phyloP scores from a whole-genome alignment of 176 grass and related monocot species.

The Raddia distichophylla region DNA sequence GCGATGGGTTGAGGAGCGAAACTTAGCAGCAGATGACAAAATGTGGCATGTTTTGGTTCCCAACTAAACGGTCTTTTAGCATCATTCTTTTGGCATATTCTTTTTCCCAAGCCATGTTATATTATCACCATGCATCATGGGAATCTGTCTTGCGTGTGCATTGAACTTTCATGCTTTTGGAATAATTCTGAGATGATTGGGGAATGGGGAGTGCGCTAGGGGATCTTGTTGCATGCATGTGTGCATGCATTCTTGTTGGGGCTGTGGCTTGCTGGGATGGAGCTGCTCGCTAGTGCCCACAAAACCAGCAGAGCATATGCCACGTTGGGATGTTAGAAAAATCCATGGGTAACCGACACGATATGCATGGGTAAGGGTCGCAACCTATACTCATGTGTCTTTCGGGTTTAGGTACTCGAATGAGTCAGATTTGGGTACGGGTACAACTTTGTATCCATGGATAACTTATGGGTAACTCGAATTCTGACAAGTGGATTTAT shows the following conservation, averaged over 20 bases:
- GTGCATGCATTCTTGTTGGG: background rate
- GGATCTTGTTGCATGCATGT: background rate
- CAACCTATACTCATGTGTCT: too few species aligned
- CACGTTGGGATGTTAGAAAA: too few species aligned
- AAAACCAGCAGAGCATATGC: background rate
- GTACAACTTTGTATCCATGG: too few species aligned
- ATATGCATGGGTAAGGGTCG: too few species aligned
- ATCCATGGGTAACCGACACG: too few species aligned
- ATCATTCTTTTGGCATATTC: background rate
- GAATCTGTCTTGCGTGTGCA: constrained; percentile 24
- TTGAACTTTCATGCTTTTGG: background rate
- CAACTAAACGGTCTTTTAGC: background rate
- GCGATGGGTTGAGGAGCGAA: too few species aligned
- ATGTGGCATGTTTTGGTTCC: too few species aligned
- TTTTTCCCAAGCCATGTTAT: constrained; percentile 34
- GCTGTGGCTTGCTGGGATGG: background rate
- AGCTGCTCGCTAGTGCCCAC: background rate
- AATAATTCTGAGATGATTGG: background rate
- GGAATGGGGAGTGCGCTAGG: background rate
- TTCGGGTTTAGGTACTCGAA: too few species aligned
- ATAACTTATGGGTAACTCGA: too few species aligned
- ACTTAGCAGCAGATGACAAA: too few species aligned
- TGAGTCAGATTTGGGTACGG: too few species aligned
- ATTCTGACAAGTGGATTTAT: too few species aligned
- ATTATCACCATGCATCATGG: background rate